phyloP scores from a whole-genome alignment of 2,329 filamentous ascomycete genomes.

The Paradendryphiella salina region DNA sequence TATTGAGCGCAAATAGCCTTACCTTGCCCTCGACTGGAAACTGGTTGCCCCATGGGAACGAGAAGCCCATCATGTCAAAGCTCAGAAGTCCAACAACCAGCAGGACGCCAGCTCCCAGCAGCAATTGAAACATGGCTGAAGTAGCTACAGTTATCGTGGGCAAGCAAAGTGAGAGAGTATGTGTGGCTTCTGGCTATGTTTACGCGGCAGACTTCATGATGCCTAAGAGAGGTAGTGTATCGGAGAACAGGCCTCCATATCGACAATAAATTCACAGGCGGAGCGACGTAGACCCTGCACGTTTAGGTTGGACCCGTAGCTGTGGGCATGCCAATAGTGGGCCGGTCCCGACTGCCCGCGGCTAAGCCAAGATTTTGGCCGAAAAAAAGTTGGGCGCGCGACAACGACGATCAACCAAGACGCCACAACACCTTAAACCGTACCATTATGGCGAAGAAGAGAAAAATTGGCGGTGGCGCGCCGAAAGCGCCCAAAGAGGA shows the following conservation, averaged over 20 bases:
- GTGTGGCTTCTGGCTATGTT: slow-evolving; percentile 1
- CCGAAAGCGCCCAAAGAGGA: slow-evolving; percentile 41
- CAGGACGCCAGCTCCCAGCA: slow-evolving; percentile 42
- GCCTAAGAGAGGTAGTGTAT: background rate
- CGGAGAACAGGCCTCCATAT: background rate
- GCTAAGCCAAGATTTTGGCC: slow-evolving; percentile 35
- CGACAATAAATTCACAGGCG: too few relatives aligned
- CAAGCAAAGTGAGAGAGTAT: background rate
- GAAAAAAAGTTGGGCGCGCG: slow-evolving; percentile 29
- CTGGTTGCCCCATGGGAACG: slow-evolving; percentile 66
- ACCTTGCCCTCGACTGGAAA: slow-evolving; percentile 87
- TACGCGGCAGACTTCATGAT: background rate
- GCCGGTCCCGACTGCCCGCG: slow-evolving; percentile 20
- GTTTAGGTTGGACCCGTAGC: background rate
- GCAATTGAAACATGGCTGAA: slow-evolving; percentile 41
- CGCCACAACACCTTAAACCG: slow-evolving; percentile 8
- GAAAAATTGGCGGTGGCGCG: slow-evolving; percentile 66
- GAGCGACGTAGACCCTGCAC: too few relatives aligned
- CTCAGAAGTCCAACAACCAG: slow-evolving; percentile 46
- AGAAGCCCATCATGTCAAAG: slow-evolving; percentile 66
- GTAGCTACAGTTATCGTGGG: background rate
- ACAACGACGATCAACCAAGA: slow-evolving; percentile 5
- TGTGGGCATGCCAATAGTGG: background rate
- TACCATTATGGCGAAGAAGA: slow-evolving; percentile 58
- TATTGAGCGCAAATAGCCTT: slow-evolving; percentile 16